Evolutionary conservation across 2,329 filamentous ascomycete species (phyloP), one percentile per base, ranked within the genome.

Genomic region (Myriosclerotinia duriaeana): DNA sequence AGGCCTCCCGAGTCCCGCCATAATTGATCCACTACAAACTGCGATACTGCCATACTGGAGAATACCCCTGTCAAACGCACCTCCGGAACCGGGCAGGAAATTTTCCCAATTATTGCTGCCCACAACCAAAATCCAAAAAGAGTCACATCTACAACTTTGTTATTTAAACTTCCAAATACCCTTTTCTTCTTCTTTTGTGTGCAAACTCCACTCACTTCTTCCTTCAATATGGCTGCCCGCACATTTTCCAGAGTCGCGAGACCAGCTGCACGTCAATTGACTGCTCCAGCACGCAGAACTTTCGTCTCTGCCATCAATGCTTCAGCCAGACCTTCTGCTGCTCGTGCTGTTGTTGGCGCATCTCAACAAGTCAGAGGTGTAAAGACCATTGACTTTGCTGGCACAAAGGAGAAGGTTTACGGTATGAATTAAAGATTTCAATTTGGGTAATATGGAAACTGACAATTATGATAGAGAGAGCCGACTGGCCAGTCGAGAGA

Each of bases 301-400:
- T 87, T 88, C 75, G 81, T 86, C 71, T 83, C 84, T 76, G 86
- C 85, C 73, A 79, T 85, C 75, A 83, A 81, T 77, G 80, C 83
- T 69, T 82, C 83, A 71, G 81, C 82, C 70, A 81, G 83, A 73
- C 82, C 84, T 72, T 82, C 80, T 74, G 79, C 78, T 74, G 76
- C 80, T 73, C 80, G 82, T 72, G 82, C 81, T 72, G 78, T 78
- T 71, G 79, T 82, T 74, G 65, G 65, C 36, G 81, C 79, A 69
- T 72, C 72, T 53, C 78, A 79, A 72, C 86, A 88, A 77, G 83
- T 86, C 73, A 90, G 95, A 78, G 95, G 95, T 80, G 83, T 97
- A 78, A 98, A 99, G 92, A 97, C 94, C 75, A 94, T 99, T 81
- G 93, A 98, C 88, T 99, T 99, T 81, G 95, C 95, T 74, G 95